These are phyloP conservation scores for Fragaria nilgerrensis DNA, from an alignment of 306 rosid species.

Conservation along the genomic window DNA sequence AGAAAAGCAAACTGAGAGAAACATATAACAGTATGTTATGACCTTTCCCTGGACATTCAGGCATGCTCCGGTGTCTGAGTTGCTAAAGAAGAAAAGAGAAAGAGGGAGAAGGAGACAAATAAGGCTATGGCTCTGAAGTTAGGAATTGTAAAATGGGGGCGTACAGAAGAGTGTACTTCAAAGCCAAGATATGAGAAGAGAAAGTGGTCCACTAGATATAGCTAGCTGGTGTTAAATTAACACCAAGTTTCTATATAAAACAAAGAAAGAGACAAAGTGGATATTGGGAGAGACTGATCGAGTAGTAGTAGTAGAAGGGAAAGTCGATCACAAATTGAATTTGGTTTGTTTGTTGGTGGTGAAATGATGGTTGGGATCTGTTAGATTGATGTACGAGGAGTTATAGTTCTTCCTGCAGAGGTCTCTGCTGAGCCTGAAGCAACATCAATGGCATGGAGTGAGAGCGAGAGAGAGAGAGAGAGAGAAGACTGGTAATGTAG, in stretches of 20 bases:
- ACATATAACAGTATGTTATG: slow-evolving; percentile 17
- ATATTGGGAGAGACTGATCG: background rate
- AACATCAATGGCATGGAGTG: slow-evolving; percentile 13
- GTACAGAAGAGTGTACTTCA: slow-evolving; percentile 55
- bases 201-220: slow-evolving; percentile 32
- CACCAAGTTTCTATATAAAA: background rate
- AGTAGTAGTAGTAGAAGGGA: background rate
- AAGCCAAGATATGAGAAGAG: slow-evolving; percentile 66
- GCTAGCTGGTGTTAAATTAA: slow-evolving; percentile 11
- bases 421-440: background rate
- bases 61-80: slow-evolving; percentile 65
- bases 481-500: slow-evolving; percentile 21
- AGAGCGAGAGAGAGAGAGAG: slow-evolving; percentile 1
- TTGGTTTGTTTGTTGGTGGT: slow-evolving; percentile 10
- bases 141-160: slow-evolving; percentile 37
- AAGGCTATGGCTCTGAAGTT: background rate
- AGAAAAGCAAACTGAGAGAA: background rate
- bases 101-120: slow-evolving; percentile 26
- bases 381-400: slow-evolving; percentile 32
- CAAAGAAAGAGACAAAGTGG: background rate
- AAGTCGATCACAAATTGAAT: background rate
- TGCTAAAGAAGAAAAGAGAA: slow-evolving; percentile 33
- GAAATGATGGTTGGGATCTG: slow-evolving; percentile 4
- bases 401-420: slow-evolving; percentile 6
- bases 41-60: slow-evolving; percentile 99